Conservation (phyloP, 2,329 filamentous ascomycete species). For the Pseudocercospora musae region DNA sequence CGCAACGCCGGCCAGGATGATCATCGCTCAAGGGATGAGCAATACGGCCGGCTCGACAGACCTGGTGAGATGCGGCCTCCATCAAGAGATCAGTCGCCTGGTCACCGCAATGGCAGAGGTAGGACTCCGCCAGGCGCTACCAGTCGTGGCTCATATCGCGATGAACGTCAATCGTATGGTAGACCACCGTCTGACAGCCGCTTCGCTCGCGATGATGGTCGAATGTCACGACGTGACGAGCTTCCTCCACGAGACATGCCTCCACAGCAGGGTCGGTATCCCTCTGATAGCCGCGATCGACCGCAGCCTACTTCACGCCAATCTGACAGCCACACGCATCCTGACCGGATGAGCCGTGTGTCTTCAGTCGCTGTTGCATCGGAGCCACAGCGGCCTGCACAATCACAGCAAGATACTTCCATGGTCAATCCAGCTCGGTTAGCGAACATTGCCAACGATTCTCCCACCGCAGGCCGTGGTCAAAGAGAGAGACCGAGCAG, state of each 20-base stretch:
- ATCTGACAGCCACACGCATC: slow-evolving; percentile 17
- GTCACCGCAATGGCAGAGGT: slow-evolving; percentile 32
- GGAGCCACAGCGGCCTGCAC: slow-evolving; percentile 13
- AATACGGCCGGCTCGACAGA: slow-evolving; percentile 46
- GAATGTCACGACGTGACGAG: slow-evolving; percentile 16
- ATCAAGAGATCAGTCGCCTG: slow-evolving; percentile 42
- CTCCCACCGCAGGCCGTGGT: slow-evolving; percentile 8
- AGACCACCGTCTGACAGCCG: slow-evolving; percentile 12
- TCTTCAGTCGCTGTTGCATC: slow-evolving; percentile 16
- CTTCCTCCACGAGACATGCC: slow-evolving; percentile 17
- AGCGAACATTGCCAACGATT: slow-evolving; percentile 38
- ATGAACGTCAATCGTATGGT: slow-evolving; percentile 20
- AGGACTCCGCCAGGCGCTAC: slow-evolving; percentile 35
- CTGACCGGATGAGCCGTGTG: slow-evolving; percentile 20
- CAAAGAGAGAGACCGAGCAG: slow-evolving; percentile 19
- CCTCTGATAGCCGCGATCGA: slow-evolving; percentile 16
- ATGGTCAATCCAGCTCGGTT: slow-evolving; percentile 44
- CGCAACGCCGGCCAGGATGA: slow-evolving; percentile 35
- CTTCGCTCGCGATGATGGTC: slow-evolving; percentile 5
- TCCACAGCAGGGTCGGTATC: slow-evolving; percentile 11
- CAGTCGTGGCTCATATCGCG: slow-evolving; percentile 17
- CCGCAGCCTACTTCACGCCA: slow-evolving; percentile 7
- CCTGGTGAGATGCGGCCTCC: slow-evolving; percentile 36
- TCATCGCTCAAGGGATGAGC: slow-evolving; percentile 20
- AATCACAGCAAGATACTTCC: slow-evolving; percentile 12